Conservation (phyloP, 176 grass and related monocot genomes). For the Juncus effusus region DNA sequence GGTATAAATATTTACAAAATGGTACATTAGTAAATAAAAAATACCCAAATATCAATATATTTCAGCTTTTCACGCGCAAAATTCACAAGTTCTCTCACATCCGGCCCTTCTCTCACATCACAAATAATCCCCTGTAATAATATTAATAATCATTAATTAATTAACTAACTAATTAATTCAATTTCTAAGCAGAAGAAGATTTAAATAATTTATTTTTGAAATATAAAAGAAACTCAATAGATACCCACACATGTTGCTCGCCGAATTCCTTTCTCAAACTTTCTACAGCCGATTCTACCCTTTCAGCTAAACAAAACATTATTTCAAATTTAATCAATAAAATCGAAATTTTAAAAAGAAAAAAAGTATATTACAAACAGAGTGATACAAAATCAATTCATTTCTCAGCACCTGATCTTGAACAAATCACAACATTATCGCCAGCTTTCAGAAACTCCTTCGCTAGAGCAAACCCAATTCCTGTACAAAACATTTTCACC, state of each 20-base stretch:
- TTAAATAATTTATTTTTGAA: background rate
- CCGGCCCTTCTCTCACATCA: slow-evolving; percentile 89
- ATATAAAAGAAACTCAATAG: slow-evolving; percentile 38
- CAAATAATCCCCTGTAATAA: slow-evolving; percentile 64
- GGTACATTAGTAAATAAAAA: background rate
- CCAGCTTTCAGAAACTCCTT: slow-evolving; percentile 74
- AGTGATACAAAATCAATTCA: background rate
- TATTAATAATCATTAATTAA: background rate
- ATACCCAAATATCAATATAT: slow-evolving; percentile 96
- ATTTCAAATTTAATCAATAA: background rate
- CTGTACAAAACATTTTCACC: slow-evolving; percentile 22
- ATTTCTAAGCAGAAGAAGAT: background rate
- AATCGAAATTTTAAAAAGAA: slow-evolving; percentile 8
- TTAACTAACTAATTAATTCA: background rate
- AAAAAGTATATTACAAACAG: background rate
- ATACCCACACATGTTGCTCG: slow-evolving; percentile 97
- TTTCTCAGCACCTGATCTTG: slow-evolving; percentile 64
- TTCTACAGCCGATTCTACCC: slow-evolving; percentile 50
- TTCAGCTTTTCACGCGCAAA: slow-evolving; percentile 61
- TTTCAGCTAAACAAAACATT: slow-evolving; percentile 43
- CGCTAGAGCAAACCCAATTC: slow-evolving; percentile 81
- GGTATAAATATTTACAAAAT: background rate
- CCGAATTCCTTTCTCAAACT: slow-evolving; percentile 76
- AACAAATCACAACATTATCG: slow-evolving; percentile 88
- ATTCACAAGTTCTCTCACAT: slow-evolving; percentile 79